These are phyloP conservation scores for Volvox reticuliferus DNA, from an alignment of 139 green algal species.

Conservation along the genomic window DNA sequence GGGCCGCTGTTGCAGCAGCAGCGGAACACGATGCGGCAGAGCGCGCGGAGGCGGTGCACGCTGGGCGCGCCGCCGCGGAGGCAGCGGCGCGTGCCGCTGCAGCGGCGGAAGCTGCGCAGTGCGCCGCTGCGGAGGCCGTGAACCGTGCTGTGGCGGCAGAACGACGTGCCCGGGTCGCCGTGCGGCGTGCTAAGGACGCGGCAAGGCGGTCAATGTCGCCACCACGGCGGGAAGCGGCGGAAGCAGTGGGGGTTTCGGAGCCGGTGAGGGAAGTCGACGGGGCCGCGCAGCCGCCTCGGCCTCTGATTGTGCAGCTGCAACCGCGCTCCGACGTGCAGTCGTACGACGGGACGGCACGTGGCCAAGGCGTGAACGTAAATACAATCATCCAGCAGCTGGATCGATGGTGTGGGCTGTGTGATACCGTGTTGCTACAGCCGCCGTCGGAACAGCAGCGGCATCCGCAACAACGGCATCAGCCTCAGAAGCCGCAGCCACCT, in stretches of 20 bases:
- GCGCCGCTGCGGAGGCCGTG: background rate
- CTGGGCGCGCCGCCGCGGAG: background rate
- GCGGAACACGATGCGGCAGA: background rate
- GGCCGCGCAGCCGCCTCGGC: background rate
- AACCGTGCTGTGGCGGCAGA: background rate
- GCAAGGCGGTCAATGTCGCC: background rate
- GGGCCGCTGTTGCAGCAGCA: background rate
- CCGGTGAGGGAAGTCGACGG: no score
- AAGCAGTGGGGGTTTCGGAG: background rate
- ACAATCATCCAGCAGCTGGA: slow-evolving; percentile 36
- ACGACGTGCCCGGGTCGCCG: background rate
- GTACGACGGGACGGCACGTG: slow-evolving; percentile 1
- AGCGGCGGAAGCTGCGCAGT: background rate
- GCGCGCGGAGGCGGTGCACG: background rate
- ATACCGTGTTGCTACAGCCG: slow-evolving; percentile 18
- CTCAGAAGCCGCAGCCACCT: background rate
- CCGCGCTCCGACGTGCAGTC: background rate
- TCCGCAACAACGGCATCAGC: background rate
- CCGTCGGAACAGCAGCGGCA: background rate
- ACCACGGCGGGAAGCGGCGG: background rate
- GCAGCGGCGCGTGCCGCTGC: background rate
- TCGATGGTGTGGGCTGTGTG: slow-evolving; percentile 30
- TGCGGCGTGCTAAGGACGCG: background rate
- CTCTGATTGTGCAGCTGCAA: background rate
- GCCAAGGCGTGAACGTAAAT: slow-evolving; percentile 25